phyloP scores from a whole-genome alignment of 2,329 filamentous ascomycete species.

The Xylaria sp. region DNA sequence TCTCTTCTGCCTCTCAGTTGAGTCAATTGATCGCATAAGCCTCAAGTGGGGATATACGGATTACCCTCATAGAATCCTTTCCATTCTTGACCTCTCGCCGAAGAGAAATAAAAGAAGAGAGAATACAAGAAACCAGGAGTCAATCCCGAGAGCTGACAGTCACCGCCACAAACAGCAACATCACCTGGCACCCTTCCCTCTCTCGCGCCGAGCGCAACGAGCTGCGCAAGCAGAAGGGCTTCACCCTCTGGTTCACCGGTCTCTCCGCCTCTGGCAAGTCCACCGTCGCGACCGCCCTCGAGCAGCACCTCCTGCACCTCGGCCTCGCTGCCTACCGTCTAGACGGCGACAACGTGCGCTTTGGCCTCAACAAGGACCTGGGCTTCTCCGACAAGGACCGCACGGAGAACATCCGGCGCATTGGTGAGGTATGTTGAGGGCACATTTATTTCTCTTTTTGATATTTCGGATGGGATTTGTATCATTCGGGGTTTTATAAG shows the following conservation, averaged over 20 bases:
- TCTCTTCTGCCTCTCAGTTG: too few relatives aligned
- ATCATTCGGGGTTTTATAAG: neutral
- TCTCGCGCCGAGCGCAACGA: constrained; percentile 70
- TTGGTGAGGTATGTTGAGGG: constrained; percentile 62
- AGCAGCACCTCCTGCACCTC: constrained; percentile 90
- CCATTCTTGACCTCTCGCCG: neutral
- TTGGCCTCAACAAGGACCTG: constrained; percentile 95
- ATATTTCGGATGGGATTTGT: neutral
- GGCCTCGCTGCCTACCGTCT: constrained; percentile 83
- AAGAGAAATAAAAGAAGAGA: neutral
- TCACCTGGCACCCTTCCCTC: constrained; percentile 82
- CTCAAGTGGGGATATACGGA: neutral
- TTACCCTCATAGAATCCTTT: neutral
- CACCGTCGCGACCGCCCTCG: constrained; percentile 90
- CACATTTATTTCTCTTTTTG: neutral
- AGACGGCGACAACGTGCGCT: constrained; percentile 97
- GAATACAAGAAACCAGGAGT: neutral
- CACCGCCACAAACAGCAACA: constrained; percentile 59
- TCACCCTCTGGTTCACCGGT: constrained; percentile 97
- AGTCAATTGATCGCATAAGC: neutral
- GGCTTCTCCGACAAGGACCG: constrained; percentile 90
- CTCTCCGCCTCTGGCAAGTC: constrained; percentile 96
- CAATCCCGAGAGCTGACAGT: constrained; percentile 4
- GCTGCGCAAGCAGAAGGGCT: constrained; percentile 75
- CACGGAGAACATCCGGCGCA: constrained; percentile 96